Evolutionary conservation across 495 filamentous ascomycete genomes (phyloP).

Genomic region (Penicillium dipodomyicola): DNA sequence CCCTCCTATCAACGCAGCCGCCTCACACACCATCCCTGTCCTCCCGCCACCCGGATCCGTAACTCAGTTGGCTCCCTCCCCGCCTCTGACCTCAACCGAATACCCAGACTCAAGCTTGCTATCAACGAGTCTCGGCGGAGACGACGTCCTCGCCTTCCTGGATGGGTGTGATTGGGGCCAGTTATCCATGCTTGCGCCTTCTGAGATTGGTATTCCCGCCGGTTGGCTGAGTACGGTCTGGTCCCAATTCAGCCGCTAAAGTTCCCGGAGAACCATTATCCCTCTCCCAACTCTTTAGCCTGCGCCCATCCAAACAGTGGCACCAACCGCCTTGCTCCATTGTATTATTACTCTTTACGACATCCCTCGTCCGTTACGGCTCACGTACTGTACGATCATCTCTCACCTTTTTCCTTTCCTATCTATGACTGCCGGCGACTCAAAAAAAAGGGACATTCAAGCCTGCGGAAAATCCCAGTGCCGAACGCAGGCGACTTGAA

Average conservation of each 20-base stretch:
- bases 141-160: slow-evolving; percentile 48
- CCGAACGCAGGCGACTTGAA: background rate
- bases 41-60: slow-evolving; percentile 37
- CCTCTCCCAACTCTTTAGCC: background rate
- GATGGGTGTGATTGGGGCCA: slow-evolving; percentile 47
- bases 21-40: slow-evolving; percentile 32
- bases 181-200: slow-evolving; percentile 28
- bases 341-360: slow-evolving; percentile 28
- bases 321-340: background rate
- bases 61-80: slow-evolving; percentile 37
- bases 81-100: slow-evolving; percentile 37
- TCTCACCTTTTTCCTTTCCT: background rate
- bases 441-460: slow-evolving; percentile 1
- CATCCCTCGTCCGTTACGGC: slow-evolving; percentile 16
- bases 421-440: slow-evolving; percentile 13
- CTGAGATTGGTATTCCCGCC: slow-evolving; percentile 36
- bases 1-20: slow-evolving; percentile 40
- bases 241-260: slow-evolving; percentile 35
- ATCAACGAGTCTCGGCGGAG: slow-evolving; percentile 44
- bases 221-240: slow-evolving; percentile 47
- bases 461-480: background rate
- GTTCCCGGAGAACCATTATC: background rate
- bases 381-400: slow-evolving; percentile 20
- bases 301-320: background rate
- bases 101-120: slow-evolving; percentile 29